phyloP scores from a whole-genome alignment of 73 alveolate genomes.

The Symbiodinium natans region DNA sequence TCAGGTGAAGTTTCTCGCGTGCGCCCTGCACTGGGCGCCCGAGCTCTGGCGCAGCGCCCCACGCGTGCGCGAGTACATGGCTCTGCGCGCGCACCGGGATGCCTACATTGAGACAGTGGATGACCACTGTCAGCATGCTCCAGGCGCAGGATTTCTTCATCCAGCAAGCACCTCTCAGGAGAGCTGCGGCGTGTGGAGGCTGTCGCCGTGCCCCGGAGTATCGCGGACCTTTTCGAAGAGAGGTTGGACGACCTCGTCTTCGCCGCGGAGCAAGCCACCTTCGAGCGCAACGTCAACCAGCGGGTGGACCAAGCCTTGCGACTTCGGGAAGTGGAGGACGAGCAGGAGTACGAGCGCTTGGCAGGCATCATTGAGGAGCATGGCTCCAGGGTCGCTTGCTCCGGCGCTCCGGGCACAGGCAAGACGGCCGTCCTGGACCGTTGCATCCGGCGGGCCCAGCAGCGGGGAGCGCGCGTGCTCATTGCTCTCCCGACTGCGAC shows the following conservation, averaged over 20 bases:
- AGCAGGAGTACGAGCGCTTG: neutral
- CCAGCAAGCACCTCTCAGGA: neutral
- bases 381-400: neutral
- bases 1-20: neutral
- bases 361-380: conserved; percentile 12
- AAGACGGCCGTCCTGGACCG: conserved; percentile 25
- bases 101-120: neutral
- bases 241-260: neutral
- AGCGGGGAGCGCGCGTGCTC: neutral
- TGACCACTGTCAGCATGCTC: neutral
- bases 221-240: neutral
- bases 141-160: neutral
- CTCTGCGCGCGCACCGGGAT: neutral
- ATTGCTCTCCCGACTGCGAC: conserved; percentile 17
- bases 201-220: neutral
- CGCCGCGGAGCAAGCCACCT: neutral
- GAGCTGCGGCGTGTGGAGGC: neutral
- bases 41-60: conserved; percentile 6
- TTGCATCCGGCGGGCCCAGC: conserved; percentile 43
- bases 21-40: conserved; percentile 58
- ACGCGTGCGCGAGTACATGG: neutral
- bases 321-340: neutral
- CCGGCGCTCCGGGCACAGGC: conserved; percentile 26
- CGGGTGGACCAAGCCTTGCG: conserved; percentile 44
- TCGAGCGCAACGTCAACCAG: neutral